A percentile compares a stretch with the other conserved stretches of the same genome.
Conservation (phyloP, 2,329 filamentous ascomycete species). For the Bipolaris zeicola region DNA sequence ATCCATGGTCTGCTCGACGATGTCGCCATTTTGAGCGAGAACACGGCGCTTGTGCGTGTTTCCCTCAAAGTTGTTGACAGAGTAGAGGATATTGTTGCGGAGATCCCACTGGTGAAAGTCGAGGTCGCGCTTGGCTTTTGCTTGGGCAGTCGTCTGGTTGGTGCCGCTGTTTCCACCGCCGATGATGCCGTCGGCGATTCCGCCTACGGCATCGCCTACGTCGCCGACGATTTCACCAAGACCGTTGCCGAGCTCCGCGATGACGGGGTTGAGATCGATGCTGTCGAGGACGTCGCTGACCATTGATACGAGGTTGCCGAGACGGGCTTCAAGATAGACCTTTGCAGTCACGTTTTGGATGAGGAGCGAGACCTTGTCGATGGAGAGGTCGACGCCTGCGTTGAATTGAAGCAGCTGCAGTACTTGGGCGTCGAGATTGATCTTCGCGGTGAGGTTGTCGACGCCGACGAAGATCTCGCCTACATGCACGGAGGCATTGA, state of each 20-base stretch:
- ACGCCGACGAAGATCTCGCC: conserved; percentile 65
- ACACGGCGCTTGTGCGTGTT: conserved; percentile 61
- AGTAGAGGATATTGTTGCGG: conserved; percentile 64
- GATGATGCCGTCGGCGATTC: conserved; percentile 28
- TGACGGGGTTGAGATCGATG: conserved; percentile 65
- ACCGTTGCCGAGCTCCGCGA: conserved; percentile 60
- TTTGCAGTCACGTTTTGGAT: conserved; percentile 65
- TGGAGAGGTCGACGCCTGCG: conserved; percentile 64
- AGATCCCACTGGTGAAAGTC: conserved; percentile 54
- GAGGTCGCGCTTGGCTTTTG: conserved; percentile 35
- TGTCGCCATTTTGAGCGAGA: conserved; percentile 60
- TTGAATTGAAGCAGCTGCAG: conserved; percentile 64
- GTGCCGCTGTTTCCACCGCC: background rate
- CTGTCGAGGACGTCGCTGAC: conserved; percentile 63
- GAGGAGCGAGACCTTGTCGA: conserved; percentile 61
- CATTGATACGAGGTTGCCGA: conserved; percentile 66
- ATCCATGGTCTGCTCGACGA: conserved; percentile 61
- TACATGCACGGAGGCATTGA: conserved; percentile 64
- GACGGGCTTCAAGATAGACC: conserved; percentile 63
- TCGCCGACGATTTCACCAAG: conserved; percentile 57
- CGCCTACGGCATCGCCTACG: conserved; percentile 34
- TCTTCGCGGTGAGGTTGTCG: conserved; percentile 64
- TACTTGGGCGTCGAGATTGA: conserved; percentile 65
- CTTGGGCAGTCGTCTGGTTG: conserved; percentile 16
- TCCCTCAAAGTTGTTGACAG: conserved; percentile 64